phyloP scores from a whole-genome alignment of 352 stramenopile genomes.

The Globisporangium lucens region DNA sequence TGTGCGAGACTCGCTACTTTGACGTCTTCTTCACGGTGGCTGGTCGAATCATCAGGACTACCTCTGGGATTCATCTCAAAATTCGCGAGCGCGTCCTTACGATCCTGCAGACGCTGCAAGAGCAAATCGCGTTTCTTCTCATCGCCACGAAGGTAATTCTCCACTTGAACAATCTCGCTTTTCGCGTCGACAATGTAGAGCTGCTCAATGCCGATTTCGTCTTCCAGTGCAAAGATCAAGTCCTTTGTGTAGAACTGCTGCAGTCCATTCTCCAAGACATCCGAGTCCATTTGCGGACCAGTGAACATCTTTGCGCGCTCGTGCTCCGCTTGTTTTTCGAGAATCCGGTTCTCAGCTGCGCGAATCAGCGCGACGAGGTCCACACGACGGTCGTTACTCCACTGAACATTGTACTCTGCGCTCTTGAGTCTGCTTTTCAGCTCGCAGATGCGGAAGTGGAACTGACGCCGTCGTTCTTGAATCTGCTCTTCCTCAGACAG shows the following conservation, averaged over 20 bases:
- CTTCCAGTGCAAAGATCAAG: constrained; percentile 62
- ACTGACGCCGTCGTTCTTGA: constrained; percentile 56
- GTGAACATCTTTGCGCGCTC: constrained; percentile 66
- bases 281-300: constrained; percentile 75
- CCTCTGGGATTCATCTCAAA: constrained; percentile 47
- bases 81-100: constrained; percentile 32
- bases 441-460: constrained; percentile 72
- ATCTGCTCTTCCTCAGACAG: constrained; percentile 50
- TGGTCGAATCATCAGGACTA: constrained; percentile 12
- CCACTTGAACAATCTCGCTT: constrained; percentile 58
- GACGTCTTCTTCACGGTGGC: constrained; percentile 3
- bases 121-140: constrained; percentile 35
- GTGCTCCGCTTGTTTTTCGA: constrained; percentile 79
- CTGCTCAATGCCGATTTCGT: constrained; percentile 83
- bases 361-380: constrained; percentile 73
- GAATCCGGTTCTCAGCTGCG: constrained; percentile 55
- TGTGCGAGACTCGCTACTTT: constrained; percentile 26
- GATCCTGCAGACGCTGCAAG: constrained; percentile 32
- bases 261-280: constrained; percentile 65
- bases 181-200: constrained; percentile 85
- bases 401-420: constrained; percentile 74
- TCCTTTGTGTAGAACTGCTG: constrained; percentile 81
- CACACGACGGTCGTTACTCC: constrained; percentile 64
- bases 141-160: constrained; percentile 72
- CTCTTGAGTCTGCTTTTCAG: constrained; percentile 50